Evolutionary conservation across 768 basidiomycete species (phyloP).

Genomic region (Termitomyces sp.): DNA sequence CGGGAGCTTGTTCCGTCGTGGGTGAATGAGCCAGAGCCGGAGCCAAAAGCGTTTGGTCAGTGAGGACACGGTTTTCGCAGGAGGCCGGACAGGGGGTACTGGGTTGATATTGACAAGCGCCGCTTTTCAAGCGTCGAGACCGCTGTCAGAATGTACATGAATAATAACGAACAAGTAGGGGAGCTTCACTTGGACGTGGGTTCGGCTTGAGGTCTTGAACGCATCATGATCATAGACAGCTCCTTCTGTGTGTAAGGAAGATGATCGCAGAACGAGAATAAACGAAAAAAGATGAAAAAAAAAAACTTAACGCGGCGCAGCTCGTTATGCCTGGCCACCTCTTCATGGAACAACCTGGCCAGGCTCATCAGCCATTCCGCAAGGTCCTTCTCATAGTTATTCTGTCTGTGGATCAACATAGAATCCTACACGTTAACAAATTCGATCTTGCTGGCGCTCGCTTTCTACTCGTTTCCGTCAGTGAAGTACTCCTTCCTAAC

Average conservation of each 20-base stretch:
- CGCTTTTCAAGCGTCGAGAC: not conserved
- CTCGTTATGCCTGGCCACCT: conserved; percentile 45
- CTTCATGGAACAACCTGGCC: too few species aligned
- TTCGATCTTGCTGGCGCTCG: too few species aligned
- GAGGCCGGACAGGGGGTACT: not conserved
- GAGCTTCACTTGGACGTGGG: not conserved
- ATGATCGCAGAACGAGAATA: not conserved
- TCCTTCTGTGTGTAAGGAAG: not conserved
- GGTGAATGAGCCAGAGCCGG: not conserved
- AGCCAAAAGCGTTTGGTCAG: too few species aligned
- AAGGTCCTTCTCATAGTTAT: too few species aligned
- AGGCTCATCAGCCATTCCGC: too few species aligned
- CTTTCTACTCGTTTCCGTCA: too few species aligned
- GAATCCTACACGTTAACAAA: too few species aligned
- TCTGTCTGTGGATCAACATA: too few species aligned
- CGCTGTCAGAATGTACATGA: not conserved
- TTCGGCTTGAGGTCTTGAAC: conserved; percentile 37
- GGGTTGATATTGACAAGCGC: not conserved
- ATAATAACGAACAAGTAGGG: not conserved
- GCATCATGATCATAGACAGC: not conserved
- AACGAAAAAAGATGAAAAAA: not conserved
- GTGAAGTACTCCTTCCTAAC: too few species aligned
- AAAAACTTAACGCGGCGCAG: conserved; percentile 42
- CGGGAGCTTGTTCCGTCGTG: not conserved
- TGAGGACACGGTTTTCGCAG: not conserved